These are phyloP conservation scores for Tricholoma flavovirens DNA, from an alignment of 768 basidiomycete species.

Conservation along the genomic window DNA sequence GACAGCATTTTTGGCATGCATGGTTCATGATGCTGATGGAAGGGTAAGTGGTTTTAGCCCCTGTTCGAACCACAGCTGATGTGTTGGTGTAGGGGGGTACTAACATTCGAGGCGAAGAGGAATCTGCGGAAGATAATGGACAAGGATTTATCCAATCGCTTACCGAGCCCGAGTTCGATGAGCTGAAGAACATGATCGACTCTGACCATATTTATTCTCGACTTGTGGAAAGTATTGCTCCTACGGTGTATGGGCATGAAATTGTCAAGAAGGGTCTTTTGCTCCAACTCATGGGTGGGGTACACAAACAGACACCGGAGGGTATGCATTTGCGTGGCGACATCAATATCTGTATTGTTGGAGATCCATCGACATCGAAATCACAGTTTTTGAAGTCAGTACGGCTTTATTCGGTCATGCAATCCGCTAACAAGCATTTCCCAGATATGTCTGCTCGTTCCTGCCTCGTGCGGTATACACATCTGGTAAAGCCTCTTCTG, in stretches of 20 bases:
- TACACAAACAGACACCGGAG: constrained; percentile 93
- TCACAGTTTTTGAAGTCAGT: constrained; percentile 96
- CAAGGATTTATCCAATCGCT: constrained; percentile 85
- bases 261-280: constrained; percentile 98
- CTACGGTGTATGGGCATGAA: constrained; percentile 98
- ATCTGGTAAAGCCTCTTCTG: constrained; percentile 98
- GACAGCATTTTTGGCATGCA: constrained; percentile 96
- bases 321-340: constrained; percentile 99
- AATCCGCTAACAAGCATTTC: constrained; percentile 1
- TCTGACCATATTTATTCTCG: constrained; percentile 93
- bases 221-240: constrained; percentile 91
- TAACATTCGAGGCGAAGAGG: constrained; percentile 87
- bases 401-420: neutral
- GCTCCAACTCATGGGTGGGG: constrained; percentile 96
- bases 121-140: constrained; percentile 68
- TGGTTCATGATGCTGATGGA: constrained; percentile 90
- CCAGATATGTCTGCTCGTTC: constrained; percentile 95
- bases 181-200: constrained; percentile 91
- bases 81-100: constrained; percentile 55
- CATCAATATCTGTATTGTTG: constrained; percentile 97
- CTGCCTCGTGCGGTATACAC: constrained; percentile 97
- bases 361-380: constrained; percentile 96
- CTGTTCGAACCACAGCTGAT: neutral
- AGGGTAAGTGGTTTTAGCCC: constrained; percentile 49
- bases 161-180: constrained; percentile 92